Evolutionary conservation across 495 filamentous ascomycete genomes (phyloP), one percentile per base, ranked within the genome.

Genomic region (Poronia punctata): DNA sequence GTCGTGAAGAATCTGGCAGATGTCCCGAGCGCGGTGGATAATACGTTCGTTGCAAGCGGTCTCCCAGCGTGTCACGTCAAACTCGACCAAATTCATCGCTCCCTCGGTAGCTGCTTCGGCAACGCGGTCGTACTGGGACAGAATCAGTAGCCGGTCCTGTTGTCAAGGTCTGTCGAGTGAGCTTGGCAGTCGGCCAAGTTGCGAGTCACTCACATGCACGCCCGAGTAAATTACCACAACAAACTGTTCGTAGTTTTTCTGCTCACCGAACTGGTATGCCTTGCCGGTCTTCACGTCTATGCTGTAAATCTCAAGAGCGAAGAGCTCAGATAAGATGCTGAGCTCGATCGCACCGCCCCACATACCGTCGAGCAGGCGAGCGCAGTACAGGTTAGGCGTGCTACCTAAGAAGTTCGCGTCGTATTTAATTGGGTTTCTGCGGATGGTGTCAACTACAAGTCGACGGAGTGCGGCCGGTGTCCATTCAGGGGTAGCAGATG

Each of bases 281-380:
- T 61, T 59, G 18, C 66, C 53, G 6, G 60, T 62, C 59, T 75
- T 66, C 21, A 77, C 71, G 57, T 94, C 86, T 25, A 95, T 78
- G 23, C 82, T 84, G 59, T 78, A 83, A 49, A 98, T 89, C 60
- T 98, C 88, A 27, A 94, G 67, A 30, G 79, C 73, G 61, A 96
- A 95, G 35, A 93, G 78, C 43, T 88, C 79, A 30, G 84, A 84
- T 15, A 98, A 61, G 43, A 95, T 87, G 29, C 74, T 76, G 5
- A 98, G 71, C 54, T 98, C 92, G 44, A 97, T 96, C 2, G 74
- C 85, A 16, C 92, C 92, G 27, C 92, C 92, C 92, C 92, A 98
- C 0, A 82, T 80, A 49, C 83, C 78, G 21, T 78, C 79, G 50
- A 81, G 76, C 42, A 98, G 93, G 74, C 86, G 87, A n/a, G 67